Evolutionary conservation across 2,329 filamentous ascomycete genomes (phyloP).

Genomic region (Colletotrichum sp.): DNA sequence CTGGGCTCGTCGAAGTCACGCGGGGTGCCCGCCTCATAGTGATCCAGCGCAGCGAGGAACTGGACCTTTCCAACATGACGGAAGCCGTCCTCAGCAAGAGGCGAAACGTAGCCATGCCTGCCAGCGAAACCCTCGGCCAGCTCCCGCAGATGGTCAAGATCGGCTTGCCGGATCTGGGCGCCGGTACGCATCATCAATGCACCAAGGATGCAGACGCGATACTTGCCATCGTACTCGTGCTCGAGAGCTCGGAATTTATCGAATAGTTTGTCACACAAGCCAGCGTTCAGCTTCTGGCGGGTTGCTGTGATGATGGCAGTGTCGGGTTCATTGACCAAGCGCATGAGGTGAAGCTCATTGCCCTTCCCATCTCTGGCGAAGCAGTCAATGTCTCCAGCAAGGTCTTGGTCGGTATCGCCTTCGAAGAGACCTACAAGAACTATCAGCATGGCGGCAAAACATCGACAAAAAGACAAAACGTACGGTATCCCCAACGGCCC

Average conservation of each 20-base stretch:
- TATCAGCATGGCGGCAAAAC: neutral
- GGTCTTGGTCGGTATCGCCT: neutral
- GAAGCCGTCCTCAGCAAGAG: conserved; percentile 17
- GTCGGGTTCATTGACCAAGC: too few species aligned
- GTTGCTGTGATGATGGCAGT: too few species aligned
- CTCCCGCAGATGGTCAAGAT: conserved; percentile 23
- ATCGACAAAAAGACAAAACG: neutral
- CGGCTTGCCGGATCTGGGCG: conserved; percentile 24
- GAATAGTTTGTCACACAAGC: too few species aligned
- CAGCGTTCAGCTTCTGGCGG: too few species aligned
- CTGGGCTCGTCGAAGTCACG: conserved; percentile 23
- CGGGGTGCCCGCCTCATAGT: conserved; percentile 24
- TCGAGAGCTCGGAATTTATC: neutral
- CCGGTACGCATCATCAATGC: conserved; percentile 29
- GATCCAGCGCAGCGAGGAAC: conserved; percentile 25
- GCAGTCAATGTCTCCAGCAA: too few species aligned
- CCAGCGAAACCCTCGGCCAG: conserved; percentile 14
- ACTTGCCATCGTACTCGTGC: conserved; percentile 6
- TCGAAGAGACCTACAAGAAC: neutral
- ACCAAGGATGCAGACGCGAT: conserved; percentile 23
- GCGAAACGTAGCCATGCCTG: neutral
- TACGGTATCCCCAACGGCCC: neutral
- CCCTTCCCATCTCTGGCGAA: neutral
- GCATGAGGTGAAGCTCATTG: neutral
- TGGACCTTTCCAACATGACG: conserved; percentile 22